Evolutionary conservation across 1,284 basidiomycete genomes (phyloP).

Genomic region (Tylopilus sp.): DNA sequence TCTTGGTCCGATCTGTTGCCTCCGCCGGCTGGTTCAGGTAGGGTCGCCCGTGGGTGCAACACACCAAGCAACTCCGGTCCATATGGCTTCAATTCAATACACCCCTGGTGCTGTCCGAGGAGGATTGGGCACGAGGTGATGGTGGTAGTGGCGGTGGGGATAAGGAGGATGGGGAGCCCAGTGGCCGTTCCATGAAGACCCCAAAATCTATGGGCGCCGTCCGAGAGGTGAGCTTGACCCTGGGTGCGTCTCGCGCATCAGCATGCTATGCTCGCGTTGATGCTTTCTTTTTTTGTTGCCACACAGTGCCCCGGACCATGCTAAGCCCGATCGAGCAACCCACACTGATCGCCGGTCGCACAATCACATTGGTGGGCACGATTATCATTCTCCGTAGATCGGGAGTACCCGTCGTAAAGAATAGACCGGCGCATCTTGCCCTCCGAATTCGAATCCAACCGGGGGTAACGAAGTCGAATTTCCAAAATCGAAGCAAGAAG

Average conservation of each 20-base stretch:
- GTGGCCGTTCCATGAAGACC: background rate
- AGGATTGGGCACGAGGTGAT: conserved; percentile 35
- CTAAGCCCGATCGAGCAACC: too few species aligned
- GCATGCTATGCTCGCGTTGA: too few species aligned
- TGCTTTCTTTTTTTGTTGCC: too few species aligned
- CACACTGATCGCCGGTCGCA: too few species aligned
- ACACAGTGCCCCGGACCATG: too few species aligned
- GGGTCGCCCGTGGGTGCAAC: background rate
- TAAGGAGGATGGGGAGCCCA: background rate
- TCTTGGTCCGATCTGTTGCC: background rate
- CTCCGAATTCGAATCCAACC: background rate
- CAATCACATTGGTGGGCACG: too few species aligned
- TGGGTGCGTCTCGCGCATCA: too few species aligned
- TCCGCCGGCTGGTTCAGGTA: background rate
- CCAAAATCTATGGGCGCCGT: too few species aligned
- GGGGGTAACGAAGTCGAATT: background rate
- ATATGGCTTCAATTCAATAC: background rate
- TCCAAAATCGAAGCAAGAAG: background rate
- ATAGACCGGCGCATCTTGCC: too few species aligned
- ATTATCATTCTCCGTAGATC: too few species aligned
- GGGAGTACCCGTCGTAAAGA: too few species aligned
- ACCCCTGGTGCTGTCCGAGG: conserved; percentile 17
- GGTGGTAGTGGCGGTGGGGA: background rate
- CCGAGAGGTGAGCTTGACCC: too few species aligned
- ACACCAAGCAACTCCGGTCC: background rate